Evolutionary conservation across 2,329 filamentous ascomycete species (phyloP), one percentile per base, ranked within the genome.

Genomic region (Seiridium unicorne): DNA sequence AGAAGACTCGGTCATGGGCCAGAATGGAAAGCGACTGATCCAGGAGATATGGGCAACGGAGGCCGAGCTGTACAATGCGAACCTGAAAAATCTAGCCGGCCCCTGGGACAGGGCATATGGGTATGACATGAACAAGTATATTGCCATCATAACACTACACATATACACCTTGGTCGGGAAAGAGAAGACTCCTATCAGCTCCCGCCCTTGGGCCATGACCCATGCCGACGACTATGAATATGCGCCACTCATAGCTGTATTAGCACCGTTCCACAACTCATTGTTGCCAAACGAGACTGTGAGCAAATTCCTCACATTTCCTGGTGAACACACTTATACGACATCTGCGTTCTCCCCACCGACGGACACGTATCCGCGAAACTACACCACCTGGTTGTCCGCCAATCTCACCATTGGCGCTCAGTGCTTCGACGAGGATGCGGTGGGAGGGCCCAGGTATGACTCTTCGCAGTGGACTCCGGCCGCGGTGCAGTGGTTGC

Each of bases 71-170:
- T 84, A 80, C 68, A 79, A 83, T 58, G 75, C 80, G 5, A 74
- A 79, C 8, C 60, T 84, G 62, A 77, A 76, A 60, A 84, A 84
- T 53, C 70, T 83, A 13, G 81, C 81, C 1, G 81, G 81, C 0
- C 81, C 82, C 0, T 84, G 81, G 81, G 82, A 84, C 64, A 74
- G 82, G 0, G 74, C 76, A 1, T 84, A 84, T 60, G 82, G 81
- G 0, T 84, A 79, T 61, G 80, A 84, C 59, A 83, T 84, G 81
- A 82, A 80, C 35, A 69, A 73, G 6, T 84, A 84, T 64, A 66
- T 83, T 5, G 79, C 77, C 58, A 77, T 84, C 56, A 71, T 83
- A 48, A 76, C 77, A 0, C 67, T 80, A 36, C 79, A 81, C 60
- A 74, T 84, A 55, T 84, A 81, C 81, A 76, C 76, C 3, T 61